Evolutionary conservation across 1,139 yeast genomes (phyloP).

Genomic region (Waltiozyma sp.): DNA sequence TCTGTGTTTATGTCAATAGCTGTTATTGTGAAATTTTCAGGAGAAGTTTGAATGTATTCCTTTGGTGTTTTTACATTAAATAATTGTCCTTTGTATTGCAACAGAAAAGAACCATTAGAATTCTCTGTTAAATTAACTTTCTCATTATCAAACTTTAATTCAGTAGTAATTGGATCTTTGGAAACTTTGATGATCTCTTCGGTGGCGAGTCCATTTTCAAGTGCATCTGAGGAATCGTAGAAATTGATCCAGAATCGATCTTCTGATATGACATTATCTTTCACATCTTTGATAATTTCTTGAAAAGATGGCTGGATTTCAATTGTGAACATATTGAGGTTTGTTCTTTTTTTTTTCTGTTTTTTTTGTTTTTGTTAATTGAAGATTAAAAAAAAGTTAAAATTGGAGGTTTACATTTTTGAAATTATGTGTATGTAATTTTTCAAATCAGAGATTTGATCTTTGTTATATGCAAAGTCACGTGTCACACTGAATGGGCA

Average conservation of each 20-base stretch:
- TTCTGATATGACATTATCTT: conserved; percentile 14
- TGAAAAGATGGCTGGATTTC: conserved; percentile 32
- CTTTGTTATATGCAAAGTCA: too few relatives aligned
- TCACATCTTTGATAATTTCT: conserved; percentile 30
- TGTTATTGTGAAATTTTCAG: conserved; percentile 7
- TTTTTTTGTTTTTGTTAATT: too few relatives aligned
- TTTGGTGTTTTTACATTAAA: neutral
- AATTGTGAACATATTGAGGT: conserved; percentile 5
- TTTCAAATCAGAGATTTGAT: too few relatives aligned
- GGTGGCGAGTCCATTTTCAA: conserved; percentile 19
- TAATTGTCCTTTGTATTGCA: neutral
- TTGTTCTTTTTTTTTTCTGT: too few relatives aligned
- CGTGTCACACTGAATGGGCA: too few relatives aligned
- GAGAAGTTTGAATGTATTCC: neutral
- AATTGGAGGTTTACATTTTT: too few relatives aligned
- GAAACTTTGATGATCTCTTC: conserved; percentile 18
- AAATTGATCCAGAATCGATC: conserved; percentile 33
- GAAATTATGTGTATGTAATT: too few relatives aligned
- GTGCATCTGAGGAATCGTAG: conserved; percentile 19
- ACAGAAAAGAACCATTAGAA: neutral
- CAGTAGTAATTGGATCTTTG: conserved; percentile 3
- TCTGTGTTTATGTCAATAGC: conserved; percentile 25
- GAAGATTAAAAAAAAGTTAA: too few relatives aligned
- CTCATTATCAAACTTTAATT: conserved; percentile 8
- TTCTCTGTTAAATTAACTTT: conserved; percentile 5